Evolutionary conservation across 352 stramenopile genomes (phyloP).

Genomic region (Pythium coloratum): DNA sequence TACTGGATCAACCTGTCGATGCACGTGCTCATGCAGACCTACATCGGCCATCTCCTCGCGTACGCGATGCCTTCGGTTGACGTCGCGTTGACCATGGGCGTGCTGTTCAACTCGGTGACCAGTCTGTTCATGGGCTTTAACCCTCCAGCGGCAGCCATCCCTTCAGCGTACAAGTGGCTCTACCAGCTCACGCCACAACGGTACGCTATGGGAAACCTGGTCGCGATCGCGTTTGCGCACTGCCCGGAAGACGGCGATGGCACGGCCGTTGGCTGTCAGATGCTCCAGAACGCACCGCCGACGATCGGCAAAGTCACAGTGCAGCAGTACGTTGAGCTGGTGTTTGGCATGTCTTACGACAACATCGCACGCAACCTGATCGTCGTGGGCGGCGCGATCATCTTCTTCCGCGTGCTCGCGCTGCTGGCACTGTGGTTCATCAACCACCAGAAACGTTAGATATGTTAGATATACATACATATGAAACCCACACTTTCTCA

Average conservation of each 20-base stretch:
- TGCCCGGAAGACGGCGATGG: slow-evolving; percentile 8
- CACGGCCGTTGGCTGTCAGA: slow-evolving; percentile 16
- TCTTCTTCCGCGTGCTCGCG: slow-evolving; percentile 28
- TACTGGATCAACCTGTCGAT: slow-evolving; percentile 30
- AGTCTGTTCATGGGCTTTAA: slow-evolving; percentile 76
- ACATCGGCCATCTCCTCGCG: slow-evolving; percentile 28
- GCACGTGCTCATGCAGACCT: slow-evolving; percentile 32
- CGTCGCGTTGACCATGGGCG: slow-evolving; percentile 28
- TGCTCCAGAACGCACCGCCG: slow-evolving; percentile 5
- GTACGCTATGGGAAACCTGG: slow-evolving; percentile 21
- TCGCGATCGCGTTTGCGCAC: slow-evolving; percentile 22
- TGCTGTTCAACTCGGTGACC: slow-evolving; percentile 58
- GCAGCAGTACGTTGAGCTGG: slow-evolving; percentile 25
- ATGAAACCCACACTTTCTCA: background rate
- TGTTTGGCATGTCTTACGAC: slow-evolving; percentile 30
- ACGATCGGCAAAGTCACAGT: slow-evolving; percentile 21
- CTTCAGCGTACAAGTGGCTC: slow-evolving; percentile 47
- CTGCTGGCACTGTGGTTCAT: slow-evolving; percentile 27
- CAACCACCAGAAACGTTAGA: slow-evolving; percentile 33
- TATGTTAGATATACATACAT: background rate
- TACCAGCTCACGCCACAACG: slow-evolving; percentile 43
- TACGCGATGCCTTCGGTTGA: slow-evolving; percentile 29
- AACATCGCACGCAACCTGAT: slow-evolving; percentile 18
- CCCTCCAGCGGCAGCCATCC: slow-evolving; percentile 45
- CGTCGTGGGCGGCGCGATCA: slow-evolving; percentile 20